Evolutionary conservation across 2,329 filamentous ascomycete genomes (phyloP).

Genomic region (Parastagonospora nodorum): DNA sequence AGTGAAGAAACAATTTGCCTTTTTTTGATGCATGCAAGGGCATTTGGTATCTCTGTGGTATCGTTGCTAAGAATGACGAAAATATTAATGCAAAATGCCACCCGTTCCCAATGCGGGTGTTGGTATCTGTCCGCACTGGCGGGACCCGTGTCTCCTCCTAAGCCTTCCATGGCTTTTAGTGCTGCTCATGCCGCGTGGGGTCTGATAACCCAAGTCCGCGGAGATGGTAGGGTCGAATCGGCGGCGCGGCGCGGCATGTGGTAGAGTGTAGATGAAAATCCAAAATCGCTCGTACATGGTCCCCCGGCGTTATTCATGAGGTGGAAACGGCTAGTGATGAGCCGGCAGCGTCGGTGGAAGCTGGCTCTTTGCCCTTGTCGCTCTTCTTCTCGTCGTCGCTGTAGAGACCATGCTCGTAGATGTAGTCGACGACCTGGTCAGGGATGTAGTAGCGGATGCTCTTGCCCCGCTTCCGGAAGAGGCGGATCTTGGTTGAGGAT

Average conservation of each 20-base stretch:
- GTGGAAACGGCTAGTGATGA: constrained; percentile 25
- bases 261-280: too few relatives aligned
- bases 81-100: constrained; percentile 2
- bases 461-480: constrained; percentile 61
- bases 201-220: too few relatives aligned
- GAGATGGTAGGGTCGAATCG: too few relatives aligned
- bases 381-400: constrained; percentile 45
- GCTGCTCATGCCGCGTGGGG: too few relatives aligned
- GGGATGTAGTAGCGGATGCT: constrained; percentile 50
- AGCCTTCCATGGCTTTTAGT: too few relatives aligned
- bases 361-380: constrained; percentile 42
- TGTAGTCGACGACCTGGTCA: constrained; percentile 46
- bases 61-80: constrained; percentile 26
- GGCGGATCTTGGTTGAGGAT: constrained; percentile 79
- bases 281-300: background rate
- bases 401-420: constrained; percentile 48
- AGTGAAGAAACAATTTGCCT: background rate
- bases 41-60: constrained; percentile 34
- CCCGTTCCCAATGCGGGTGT: background rate
- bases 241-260: too few relatives aligned
- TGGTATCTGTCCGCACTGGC: too few relatives aligned
- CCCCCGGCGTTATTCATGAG: constrained; percentile 18
- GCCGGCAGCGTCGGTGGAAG: constrained; percentile 21
- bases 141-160: constrained; percentile 14
- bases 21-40: constrained; percentile 5